Percentiles rank a stretch among this genome's conserved stretches.
These are phyloP conservation scores for Trichopus zeylanicus DNA, from an alignment of 116 monocot genomes.

Conservation along the genomic window DNA sequence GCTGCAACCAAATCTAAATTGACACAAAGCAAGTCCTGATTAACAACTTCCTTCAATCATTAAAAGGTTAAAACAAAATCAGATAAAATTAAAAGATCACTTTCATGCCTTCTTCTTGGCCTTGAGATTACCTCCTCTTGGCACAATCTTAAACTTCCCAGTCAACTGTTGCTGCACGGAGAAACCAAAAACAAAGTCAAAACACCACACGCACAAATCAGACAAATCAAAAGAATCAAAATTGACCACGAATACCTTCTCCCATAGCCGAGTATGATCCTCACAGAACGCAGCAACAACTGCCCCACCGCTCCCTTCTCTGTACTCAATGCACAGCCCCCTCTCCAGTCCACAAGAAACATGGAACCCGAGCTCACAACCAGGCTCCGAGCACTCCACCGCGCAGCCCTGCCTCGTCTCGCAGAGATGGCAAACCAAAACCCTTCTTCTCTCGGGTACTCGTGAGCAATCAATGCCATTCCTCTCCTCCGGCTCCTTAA, in stretches of 20 bases:
- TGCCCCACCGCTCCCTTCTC: conserved; percentile 34
- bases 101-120: background rate
- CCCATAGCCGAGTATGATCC: conserved; percentile 73
- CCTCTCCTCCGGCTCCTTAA: conserved; percentile 57
- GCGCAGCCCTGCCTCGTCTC: conserved; percentile 33
- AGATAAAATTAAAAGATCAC: background rate
- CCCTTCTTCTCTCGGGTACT: conserved; percentile 39
- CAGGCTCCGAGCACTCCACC: conserved; percentile 71
- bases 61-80: background rate
- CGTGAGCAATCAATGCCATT: conserved; percentile 63
- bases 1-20: no score
- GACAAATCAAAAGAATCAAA: background rate
- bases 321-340: conserved; percentile 65
- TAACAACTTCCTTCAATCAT: background rate
- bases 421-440: conserved; percentile 51
- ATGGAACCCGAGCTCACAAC: conserved; percentile 70
- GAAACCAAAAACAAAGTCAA: background rate
- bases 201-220: background rate
- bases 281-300: conserved; percentile 79
- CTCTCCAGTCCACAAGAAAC: conserved; percentile 62
- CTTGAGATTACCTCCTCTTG: no score
- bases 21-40: no score
- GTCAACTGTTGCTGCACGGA: conserved; percentile 73
- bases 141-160: conserved; percentile 67
- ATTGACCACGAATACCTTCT: conserved; percentile 38